Conservation (phyloP, 176 grass and related monocot species). For the Aegilops speltoides region DNA sequence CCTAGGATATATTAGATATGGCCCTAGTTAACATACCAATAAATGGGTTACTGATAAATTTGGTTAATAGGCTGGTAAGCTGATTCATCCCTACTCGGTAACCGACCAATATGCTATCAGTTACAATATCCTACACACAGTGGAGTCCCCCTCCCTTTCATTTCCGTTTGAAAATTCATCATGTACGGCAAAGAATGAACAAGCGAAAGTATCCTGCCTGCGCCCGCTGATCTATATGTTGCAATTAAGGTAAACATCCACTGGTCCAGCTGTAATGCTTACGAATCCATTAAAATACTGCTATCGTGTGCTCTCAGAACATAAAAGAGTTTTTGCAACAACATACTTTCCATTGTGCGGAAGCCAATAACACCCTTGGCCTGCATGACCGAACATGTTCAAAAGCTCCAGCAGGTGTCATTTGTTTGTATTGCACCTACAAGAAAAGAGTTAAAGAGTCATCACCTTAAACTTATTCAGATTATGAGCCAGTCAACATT, state of each 20-base stretch:
- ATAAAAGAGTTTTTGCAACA: slow-evolving; percentile 8
- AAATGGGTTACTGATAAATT: neutral
- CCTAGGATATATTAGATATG: too few relatives aligned
- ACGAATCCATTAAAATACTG: neutral
- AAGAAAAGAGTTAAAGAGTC: neutral
- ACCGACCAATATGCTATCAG: neutral
- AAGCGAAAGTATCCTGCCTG: neutral
- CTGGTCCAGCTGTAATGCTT: neutral
- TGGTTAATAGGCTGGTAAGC: neutral
- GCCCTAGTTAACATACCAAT: neutral
- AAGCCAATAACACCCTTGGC: slow-evolving; percentile 83
- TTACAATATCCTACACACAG: too few relatives aligned
- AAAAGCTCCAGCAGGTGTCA: slow-evolving; percentile 73
- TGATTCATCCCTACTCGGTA: neutral
- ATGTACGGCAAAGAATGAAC: neutral
- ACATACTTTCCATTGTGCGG: slow-evolving; percentile 75
- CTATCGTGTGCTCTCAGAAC: neutral
- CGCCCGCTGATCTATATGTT: neutral
- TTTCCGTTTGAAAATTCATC: neutral
- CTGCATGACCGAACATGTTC: slow-evolving; percentile 76
- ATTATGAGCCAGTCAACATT: neutral
- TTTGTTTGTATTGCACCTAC: slow-evolving; percentile 88
- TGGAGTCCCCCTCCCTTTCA: neutral
- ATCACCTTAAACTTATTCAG: neutral
- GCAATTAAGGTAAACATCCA: neutral